Evolutionary conservation across 495 filamentous ascomycete genomes (phyloP).

Genomic region (Ramalina intermedia): DNA sequence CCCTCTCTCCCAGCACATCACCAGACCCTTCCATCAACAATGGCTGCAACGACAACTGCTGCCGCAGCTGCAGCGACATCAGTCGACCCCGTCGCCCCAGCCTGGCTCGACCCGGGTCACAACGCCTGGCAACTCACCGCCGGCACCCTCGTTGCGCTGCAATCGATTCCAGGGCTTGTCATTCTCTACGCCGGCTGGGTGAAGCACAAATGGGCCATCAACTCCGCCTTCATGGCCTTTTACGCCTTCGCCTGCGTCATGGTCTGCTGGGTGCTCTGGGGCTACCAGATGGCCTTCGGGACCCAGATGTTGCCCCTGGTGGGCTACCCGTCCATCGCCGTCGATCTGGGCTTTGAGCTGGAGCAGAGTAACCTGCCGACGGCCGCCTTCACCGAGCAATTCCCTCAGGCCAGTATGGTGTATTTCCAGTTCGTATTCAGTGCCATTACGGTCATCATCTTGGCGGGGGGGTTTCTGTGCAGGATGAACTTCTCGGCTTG

Average conservation of each 20-base stretch:
- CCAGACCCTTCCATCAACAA: no score
- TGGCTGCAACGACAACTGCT: not conserved
- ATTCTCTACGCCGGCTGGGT: conserved; percentile 41
- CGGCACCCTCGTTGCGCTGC: conserved; percentile 37
- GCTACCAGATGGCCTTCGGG: conserved; percentile 39
- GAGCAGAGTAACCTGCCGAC: conserved; percentile 30
- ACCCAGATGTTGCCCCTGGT: conserved; percentile 37
- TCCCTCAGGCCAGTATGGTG: conserved; percentile 38
- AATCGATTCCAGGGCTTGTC: conserved; percentile 39
- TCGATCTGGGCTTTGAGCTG: conserved; percentile 33
- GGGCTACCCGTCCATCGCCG: conserved; percentile 32
- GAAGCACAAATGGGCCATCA: conserved; percentile 44
- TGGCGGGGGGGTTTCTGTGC: conserved; percentile 35
- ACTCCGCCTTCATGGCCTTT: conserved; percentile 42
- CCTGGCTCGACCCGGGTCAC: conserved; percentile 37
- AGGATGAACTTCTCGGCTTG: conserved; percentile 41
- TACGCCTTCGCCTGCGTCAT: conserved; percentile 40
- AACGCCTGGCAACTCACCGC: conserved; percentile 45
- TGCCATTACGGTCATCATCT: conserved; percentile 40
- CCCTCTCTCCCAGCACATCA: no score
- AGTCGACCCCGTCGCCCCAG: conserved; percentile 7
- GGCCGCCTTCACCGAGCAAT: conserved; percentile 26
- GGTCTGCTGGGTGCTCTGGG: conserved; percentile 43
- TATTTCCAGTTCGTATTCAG: conserved; percentile 50
- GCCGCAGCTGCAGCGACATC: conserved; percentile 4